Evolutionary conservation across 805 yeast species (phyloP), one percentile per base, ranked within the genome.

Genomic region (Teunomyces cretensis): DNA sequence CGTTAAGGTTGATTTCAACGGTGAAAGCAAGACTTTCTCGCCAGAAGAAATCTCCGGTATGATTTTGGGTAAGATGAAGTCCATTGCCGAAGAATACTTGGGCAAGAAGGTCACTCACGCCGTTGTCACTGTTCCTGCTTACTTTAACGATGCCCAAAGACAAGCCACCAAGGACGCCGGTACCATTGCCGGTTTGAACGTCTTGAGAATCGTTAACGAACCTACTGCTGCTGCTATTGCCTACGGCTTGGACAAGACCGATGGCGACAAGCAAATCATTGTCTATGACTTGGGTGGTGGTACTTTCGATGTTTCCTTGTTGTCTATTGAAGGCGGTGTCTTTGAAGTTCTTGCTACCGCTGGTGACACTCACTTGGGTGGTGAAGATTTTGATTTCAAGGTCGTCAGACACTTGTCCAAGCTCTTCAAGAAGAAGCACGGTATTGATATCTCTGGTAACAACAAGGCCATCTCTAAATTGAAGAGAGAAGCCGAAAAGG

Each of bases 41-140:
- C 96, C 97, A 54, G 96, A 91, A 77, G 97, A 91, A 78, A 83
- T 91, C 61, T 86, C 96, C 39, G 88, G 96, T 45, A 91, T 91
- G 97, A 86, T 90, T 54, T 78, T 90, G 65, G 74, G 80, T 65
- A 90, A 90, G 78, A 86, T 86, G 94, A 89, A 82, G 77, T 84
- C 81, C 71, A 83, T 79, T 68, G 88, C 89, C 62, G 88, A 83
- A 76, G 84, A 86, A 53, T 80, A 80, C 76, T 78, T 83, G 60
- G 89, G 87, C 62, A 74, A 78, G 67, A 75, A 73, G 60, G 88
- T 83, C 49, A 84, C 91, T 42, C 90, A 88, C 59, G 96, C 96
- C 27, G 96, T 88, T 53, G 94, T 88, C 54, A 88, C 96, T 33
- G 96, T 88, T 47, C 96, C 96, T 55, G 96, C 96, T 45, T 88